Evolutionary conservation across 768 basidiomycete genomes (phyloP).

Genomic region (Tremella fuciformis): DNA sequence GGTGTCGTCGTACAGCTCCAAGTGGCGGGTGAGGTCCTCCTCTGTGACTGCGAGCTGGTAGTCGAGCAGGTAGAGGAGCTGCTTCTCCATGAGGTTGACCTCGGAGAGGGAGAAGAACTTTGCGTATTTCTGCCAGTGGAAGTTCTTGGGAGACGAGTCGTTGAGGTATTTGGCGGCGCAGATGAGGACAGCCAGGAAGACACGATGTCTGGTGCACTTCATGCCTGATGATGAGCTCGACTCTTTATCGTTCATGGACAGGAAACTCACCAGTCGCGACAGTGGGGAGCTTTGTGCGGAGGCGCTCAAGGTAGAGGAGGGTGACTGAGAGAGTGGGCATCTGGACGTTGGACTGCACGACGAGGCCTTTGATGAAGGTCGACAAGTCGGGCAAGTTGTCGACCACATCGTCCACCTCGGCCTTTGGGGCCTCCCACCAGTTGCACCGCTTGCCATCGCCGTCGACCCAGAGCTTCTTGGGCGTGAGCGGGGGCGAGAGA

Average conservation of each 20-base stretch:
- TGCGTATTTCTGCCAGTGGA: conserved; percentile 76
- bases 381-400: conserved; percentile 65
- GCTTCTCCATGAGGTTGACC: conserved; percentile 94
- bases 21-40: conserved; percentile 62
- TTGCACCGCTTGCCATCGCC: conserved; percentile 46
- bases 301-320: conserved; percentile 83
- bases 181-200: conserved; percentile 87
- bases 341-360: conserved; percentile 79
- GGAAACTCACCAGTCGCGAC: conserved; percentile 71
- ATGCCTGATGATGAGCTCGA: conserved; percentile 53
- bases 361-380: conserved; percentile 77
- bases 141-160: conserved; percentile 85
- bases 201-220: conserved; percentile 70
- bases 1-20: conserved; percentile 59
- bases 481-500: conserved; percentile 69
- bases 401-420: conserved; percentile 27
- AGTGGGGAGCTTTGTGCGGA: conserved; percentile 72
- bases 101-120: conserved; percentile 65
- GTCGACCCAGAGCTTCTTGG: conserved; percentile 54
- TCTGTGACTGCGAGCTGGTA: conserved; percentile 86
- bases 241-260: background rate
- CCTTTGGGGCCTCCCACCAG: conserved; percentile 45
- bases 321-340: conserved; percentile 86
- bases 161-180: conserved; percentile 85
- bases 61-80: conserved; percentile 86